Conservation (phyloP, 305 asterid genomes). For the Nicotiana rustica region DNA sequence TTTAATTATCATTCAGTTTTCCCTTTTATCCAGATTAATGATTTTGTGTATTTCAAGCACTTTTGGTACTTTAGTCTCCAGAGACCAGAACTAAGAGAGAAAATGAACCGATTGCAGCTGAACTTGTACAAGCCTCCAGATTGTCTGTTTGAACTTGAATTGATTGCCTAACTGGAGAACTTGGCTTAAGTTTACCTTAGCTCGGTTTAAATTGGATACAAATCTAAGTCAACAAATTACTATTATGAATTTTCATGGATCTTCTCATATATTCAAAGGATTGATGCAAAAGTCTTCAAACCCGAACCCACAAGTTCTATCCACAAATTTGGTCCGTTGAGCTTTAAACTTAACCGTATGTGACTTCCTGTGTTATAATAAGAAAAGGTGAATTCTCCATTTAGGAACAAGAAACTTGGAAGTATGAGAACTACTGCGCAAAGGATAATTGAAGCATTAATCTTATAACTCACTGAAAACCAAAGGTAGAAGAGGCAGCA, state of each 20-base stretch:
- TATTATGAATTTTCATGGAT: background rate
- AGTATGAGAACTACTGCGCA: too few relatives aligned
- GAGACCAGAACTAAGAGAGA: background rate
- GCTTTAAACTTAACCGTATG: background rate
- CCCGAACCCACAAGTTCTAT: background rate
- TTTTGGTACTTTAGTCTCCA: background rate
- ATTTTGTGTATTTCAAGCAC: slow-evolving; percentile 1
- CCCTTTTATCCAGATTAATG: background rate
- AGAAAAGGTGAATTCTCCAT: slow-evolving; percentile 12
- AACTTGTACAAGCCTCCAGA: background rate
- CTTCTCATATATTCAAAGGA: slow-evolving; percentile 1
- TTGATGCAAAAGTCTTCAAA: background rate
- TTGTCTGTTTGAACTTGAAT: slow-evolving; percentile 6
- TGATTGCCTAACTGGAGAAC: slow-evolving; percentile 9
- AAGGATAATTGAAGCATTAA: background rate
- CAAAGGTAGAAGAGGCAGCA: too few relatives aligned
- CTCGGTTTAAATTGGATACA: background rate
- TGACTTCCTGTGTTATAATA: background rate
- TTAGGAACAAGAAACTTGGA: background rate
- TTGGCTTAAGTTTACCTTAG: background rate
- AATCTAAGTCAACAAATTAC: background rate
- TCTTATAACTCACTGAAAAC: too few relatives aligned
- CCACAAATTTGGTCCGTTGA: background rate
- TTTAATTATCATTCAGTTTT: slow-evolving; percentile 34
- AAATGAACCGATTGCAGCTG: background rate